phyloP scores from a whole-genome alignment of 2,329 filamentous ascomycete species.

The Aureobasidium sp. region DNA sequence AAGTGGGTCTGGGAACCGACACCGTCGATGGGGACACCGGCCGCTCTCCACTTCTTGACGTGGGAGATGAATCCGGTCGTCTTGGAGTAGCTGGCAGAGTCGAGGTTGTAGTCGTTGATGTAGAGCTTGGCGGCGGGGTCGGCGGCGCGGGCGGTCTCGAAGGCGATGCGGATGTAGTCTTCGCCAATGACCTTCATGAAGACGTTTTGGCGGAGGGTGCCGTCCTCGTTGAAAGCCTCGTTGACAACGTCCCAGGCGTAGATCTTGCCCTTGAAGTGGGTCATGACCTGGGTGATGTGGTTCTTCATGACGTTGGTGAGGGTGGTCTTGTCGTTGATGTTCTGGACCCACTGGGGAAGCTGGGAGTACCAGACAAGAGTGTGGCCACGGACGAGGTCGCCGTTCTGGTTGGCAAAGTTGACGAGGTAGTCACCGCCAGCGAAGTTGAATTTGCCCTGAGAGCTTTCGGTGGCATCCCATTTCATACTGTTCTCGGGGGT shows the following conservation, averaged over 20 bases:
- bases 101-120: conserved; percentile 64
- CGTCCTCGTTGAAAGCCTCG: conserved; percentile 32
- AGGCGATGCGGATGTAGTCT: conserved; percentile 61
- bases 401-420: conserved; percentile 48
- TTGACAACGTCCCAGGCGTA: conserved; percentile 38
- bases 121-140: conserved; percentile 63
- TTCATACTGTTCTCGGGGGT: conserved; percentile 65
- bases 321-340: conserved; percentile 43
- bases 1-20: conserved; percentile 55
- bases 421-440: conserved; percentile 51
- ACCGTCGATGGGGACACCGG: conserved; percentile 57
- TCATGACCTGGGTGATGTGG: conserved; percentile 52
- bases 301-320: conserved; percentile 51
- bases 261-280: conserved; percentile 56
- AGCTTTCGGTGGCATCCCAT: conserved; percentile 51
- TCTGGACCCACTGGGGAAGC: conserved; percentile 48
- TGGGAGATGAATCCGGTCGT: conserved; percentile 46
- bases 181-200: conserved; percentile 63
- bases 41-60: conserved; percentile 56
- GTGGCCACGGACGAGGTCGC: conserved; percentile 55
- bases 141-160: conserved; percentile 56
- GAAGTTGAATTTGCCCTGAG: conserved; percentile 48
- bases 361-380: conserved; percentile 56
- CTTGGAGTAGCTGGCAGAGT: conserved; percentile 53
- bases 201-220: conserved; percentile 58